A percentile compares a stretch with the other conserved stretches of the same genome.
These are phyloP conservation scores for Rhizopus sp. DNA, from an alignment of 371 early-diverging fungal genomes.

Conservation along the genomic window DNA sequence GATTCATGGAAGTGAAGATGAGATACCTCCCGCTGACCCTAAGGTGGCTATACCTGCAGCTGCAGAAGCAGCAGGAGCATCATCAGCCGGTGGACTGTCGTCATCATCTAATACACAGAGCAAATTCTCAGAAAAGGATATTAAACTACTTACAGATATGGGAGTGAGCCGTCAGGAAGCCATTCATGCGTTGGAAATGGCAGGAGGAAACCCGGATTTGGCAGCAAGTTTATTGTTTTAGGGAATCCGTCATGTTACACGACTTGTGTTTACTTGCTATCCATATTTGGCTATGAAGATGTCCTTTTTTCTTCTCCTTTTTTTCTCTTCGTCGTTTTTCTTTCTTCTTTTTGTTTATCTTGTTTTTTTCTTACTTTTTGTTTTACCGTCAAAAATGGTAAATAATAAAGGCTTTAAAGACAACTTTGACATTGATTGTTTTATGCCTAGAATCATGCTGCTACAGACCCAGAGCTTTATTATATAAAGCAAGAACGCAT, in stretches of 20 bases:
- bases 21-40: conserved; percentile 38
- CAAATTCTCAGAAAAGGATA: conserved; percentile 37
- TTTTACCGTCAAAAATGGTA: conserved; percentile 8
- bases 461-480: conserved; percentile 60
- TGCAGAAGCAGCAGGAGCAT: conserved; percentile 12
- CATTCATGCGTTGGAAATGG: conserved; percentile 76
- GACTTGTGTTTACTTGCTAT: conserved; percentile 19
- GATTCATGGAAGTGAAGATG: conserved; percentile 31
- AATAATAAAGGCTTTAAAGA: conserved; percentile 4
- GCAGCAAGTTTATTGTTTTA: conserved; percentile 83
- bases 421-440: not conserved
- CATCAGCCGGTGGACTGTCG: conserved; percentile 7
- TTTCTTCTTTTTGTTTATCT: conserved; percentile 1
- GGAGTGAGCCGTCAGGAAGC: conserved; percentile 48
- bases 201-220: conserved; percentile 82
- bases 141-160: conserved; percentile 39
- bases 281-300: conserved; percentile 19
- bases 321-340: conserved; percentile 2
- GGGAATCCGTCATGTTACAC: conserved; percentile 3
- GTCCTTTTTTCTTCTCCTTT: conserved; percentile 6
- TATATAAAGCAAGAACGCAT: conserved; percentile 73
- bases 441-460: conserved; percentile 24
- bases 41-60: conserved; percentile 33
- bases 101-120: conserved; percentile 6
- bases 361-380: conserved; percentile 11